Evolutionary conservation across 148 eudicot species (phyloP).

Genomic region (Dysphania ambrosioides): DNA sequence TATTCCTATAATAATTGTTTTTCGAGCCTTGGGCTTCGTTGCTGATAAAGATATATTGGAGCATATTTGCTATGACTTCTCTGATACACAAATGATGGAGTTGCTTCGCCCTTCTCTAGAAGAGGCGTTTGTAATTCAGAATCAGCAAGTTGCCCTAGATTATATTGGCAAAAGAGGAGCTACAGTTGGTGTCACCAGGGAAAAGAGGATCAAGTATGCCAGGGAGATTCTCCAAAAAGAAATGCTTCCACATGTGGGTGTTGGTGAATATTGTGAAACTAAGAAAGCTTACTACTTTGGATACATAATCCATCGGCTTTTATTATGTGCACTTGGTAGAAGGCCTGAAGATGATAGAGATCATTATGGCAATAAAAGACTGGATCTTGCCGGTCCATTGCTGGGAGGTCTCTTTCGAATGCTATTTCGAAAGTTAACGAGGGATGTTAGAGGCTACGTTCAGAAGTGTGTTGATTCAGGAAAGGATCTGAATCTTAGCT

Average conservation of each 20-base stretch:
- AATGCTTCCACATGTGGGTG: slow-evolving; percentile 99
- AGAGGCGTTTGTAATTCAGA: slow-evolving; percentile 99
- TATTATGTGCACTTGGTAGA: slow-evolving; percentile 86
- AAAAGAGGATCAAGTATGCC: slow-evolving; percentile 95
- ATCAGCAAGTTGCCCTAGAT: slow-evolving; percentile 95
- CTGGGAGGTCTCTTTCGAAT: slow-evolving; percentile 92
- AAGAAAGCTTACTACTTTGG: slow-evolving; percentile 98
- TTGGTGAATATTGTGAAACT: slow-evolving; percentile 94
- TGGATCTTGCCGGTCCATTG: slow-evolving; percentile 99
- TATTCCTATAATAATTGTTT: slow-evolving; percentile 90
- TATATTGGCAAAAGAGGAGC: slow-evolving; percentile 98
- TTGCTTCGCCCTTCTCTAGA: slow-evolving; percentile 92
- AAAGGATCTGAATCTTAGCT: slow-evolving; percentile 89
- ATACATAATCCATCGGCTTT: slow-evolving; percentile 89
- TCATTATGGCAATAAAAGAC: slow-evolving; percentile 96
- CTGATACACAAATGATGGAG: slow-evolving; percentile 98
- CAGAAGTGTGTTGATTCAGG: slow-evolving; percentile 95
- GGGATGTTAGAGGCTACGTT: slow-evolving; percentile 94
- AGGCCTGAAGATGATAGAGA: slow-evolving; percentile 98
- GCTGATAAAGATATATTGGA: slow-evolving; percentile 97
- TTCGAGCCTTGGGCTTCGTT: slow-evolving; percentile 93
- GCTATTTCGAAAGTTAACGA: slow-evolving; percentile 88
- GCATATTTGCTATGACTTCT: slow-evolving; percentile 93
- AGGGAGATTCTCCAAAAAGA: slow-evolving; percentile 94
- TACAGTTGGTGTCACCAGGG: slow-evolving; percentile 85